Percentiles rank a stretch among this genome's conserved stretches.
These are phyloP conservation scores for Penicillium thymicola DNA, from an alignment of 2,329 filamentous ascomycete genomes.

Conservation along the genomic window DNA sequence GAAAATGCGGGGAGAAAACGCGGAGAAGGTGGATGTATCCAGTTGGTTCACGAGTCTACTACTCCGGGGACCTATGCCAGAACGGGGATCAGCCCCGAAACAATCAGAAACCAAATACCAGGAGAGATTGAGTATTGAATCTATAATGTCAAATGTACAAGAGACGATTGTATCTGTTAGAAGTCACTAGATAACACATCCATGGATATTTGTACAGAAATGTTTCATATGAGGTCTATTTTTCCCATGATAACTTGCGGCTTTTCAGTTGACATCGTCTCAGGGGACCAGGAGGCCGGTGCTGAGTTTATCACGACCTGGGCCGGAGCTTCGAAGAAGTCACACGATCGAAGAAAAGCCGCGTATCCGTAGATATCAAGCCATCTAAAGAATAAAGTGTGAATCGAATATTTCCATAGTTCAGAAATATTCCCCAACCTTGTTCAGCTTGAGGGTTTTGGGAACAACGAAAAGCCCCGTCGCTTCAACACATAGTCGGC, in stretches of 20 bases:
- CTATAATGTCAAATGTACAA: neutral
- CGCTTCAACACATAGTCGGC: conserved; percentile 57
- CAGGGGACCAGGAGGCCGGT: neutral
- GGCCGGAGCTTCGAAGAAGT: neutral
- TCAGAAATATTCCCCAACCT: conserved; percentile 43
- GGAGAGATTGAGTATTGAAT: neutral
- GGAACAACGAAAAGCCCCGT: conserved; percentile 60
- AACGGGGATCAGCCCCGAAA: conserved; percentile 20
- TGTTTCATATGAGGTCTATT: neutral
- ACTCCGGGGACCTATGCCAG: conserved; percentile 8
- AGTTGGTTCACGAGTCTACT: conserved; percentile 4
- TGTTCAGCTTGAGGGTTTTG: conserved; percentile 44
- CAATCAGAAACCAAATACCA: neutral
- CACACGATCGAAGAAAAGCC: neutral
- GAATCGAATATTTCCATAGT: neutral
- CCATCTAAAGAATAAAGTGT: neutral
- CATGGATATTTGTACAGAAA: neutral
- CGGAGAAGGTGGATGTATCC: conserved; percentile 14
- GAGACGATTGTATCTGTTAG: neutral
- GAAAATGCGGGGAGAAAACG: conserved; percentile 25
- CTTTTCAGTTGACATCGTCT: neutral
- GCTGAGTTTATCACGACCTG: neutral
- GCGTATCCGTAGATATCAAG: neutral
- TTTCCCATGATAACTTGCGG: neutral
- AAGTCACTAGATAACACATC: neutral